phyloP scores from a whole-genome alignment of 768 basidiomycete species.

The Suillus clintonianus region DNA sequence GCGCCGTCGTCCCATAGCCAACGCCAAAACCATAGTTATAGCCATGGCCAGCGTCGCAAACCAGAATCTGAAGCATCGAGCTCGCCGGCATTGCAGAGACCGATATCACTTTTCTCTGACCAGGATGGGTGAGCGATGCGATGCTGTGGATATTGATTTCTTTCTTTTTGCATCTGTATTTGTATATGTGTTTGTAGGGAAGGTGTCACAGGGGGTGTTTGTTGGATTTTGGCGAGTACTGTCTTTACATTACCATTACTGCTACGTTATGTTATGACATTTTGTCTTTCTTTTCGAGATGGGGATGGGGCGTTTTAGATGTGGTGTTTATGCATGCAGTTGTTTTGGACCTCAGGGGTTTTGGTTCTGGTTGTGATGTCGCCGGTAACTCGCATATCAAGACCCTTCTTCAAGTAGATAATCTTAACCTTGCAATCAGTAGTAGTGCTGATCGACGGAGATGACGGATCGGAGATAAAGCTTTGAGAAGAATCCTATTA shows the following conservation, averaged over 20 bases:
- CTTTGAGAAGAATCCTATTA: too few relatives aligned
- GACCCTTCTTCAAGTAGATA: neutral
- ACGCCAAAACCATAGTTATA: neutral
- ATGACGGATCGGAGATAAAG: too few relatives aligned
- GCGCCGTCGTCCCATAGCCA: constrained; percentile 24
- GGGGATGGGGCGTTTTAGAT: neutral
- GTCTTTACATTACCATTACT: neutral
- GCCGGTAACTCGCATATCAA: neutral
- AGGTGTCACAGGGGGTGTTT: too few relatives aligned
- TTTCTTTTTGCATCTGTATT: neutral
- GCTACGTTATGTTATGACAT: neutral
- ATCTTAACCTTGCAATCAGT: too few relatives aligned
- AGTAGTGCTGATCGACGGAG: too few relatives aligned
- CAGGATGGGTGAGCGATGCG: neutral
- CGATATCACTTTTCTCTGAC: constrained; percentile 30
- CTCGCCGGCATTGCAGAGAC: constrained; percentile 31
- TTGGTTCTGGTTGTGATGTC: neutral
- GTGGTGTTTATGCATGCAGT: neutral
- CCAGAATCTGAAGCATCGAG: constrained; percentile 12
- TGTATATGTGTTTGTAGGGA: neutral
- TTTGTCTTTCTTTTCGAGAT: neutral
- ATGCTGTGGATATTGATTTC: neutral
- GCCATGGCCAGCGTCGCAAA: constrained; percentile 4
- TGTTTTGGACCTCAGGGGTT: neutral
- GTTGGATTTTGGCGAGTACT: neutral